Percentiles rank a stretch among this genome's conserved stretches.
These are phyloP conservation scores for Tilletia caries DNA, from an alignment of 1,284 basidiomycete genomes.

Conservation along the genomic window DNA sequence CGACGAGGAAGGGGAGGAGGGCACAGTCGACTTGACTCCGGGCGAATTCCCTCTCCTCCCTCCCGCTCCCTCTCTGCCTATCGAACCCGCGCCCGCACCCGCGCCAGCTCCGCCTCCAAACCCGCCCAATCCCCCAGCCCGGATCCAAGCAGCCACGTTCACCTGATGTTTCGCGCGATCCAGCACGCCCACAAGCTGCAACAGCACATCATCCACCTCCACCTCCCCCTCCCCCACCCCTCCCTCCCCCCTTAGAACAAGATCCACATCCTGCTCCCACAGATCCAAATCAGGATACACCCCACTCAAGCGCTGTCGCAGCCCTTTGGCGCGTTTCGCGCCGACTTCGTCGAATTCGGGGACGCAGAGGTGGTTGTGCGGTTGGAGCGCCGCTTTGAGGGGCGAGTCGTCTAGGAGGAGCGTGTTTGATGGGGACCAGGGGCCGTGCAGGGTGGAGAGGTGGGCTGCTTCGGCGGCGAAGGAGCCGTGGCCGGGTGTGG, in stretches of 20 bases:
- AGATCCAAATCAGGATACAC: neutral
- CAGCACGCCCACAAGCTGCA: constrained; percentile 49
- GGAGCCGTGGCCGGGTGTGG: neutral
- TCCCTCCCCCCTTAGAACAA: neutral
- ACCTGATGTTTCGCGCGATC: constrained; percentile 33
- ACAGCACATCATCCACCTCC: constrained; percentile 35
- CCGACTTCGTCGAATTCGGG: constrained; percentile 36
- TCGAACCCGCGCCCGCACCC: too few species aligned
- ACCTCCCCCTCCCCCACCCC: neutral
- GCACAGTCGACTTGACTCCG: too few species aligned
- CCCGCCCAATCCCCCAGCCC: constrained; percentile 27
- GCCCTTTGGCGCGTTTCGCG: constrained; percentile 9
- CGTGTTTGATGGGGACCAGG: constrained; percentile 67
- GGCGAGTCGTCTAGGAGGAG: constrained; percentile 77
- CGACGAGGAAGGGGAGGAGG: too few species aligned
- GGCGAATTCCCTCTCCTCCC: too few species aligned
- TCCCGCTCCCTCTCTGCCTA: too few species aligned
- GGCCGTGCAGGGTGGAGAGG: constrained; percentile 15
- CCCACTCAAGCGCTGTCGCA: neutral
- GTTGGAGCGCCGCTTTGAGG: constrained; percentile 72
- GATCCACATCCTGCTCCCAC: neutral
- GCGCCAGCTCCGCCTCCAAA: neutral
- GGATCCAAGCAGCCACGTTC: constrained; percentile 41
- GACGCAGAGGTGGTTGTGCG: constrained; percentile 56
- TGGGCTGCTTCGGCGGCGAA: constrained; percentile 5